These are phyloP conservation scores for Candida nanaspora DNA, from an alignment of 805 yeast species.

Conservation along the genomic window DNA sequence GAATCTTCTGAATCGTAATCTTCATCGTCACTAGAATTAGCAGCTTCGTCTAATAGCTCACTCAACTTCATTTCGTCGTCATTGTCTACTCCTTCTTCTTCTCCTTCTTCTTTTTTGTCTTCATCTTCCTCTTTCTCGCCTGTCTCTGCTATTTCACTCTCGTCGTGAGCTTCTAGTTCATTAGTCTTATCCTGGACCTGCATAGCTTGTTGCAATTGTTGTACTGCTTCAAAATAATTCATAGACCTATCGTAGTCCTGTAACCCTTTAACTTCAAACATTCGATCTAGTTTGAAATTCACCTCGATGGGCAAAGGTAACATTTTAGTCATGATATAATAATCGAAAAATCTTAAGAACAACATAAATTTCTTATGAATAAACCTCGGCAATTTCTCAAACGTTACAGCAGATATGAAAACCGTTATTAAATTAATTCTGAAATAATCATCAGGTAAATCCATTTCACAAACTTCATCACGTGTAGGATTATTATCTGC, in stretches of 20 bases:
- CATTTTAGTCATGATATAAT: conserved; percentile 55
- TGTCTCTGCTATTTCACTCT: too few relatives aligned
- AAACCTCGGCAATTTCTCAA: conserved; percentile 5
- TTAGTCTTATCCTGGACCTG: conserved; percentile 4
- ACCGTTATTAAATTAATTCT: conserved; percentile 51
- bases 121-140: conserved; percentile 11
- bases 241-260: conserved; percentile 29
- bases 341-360: conserved; percentile 60
- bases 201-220: conserved; percentile 28
- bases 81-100: conserved; percentile 23
- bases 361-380: conserved; percentile 22
- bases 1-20: conserved; percentile 10
- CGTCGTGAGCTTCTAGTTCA: too few relatives aligned
- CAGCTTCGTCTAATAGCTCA: conserved; percentile 11
- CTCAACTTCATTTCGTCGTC: too few relatives aligned
- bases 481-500: conserved; percentile 49
- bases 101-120: conserved; percentile 16
- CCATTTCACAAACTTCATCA: conserved; percentile 35
- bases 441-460: conserved; percentile 63
- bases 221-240: conserved; percentile 36
- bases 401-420: conserved; percentile 28
- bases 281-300: conserved; percentile 40
- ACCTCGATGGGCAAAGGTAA: conserved; percentile 59
- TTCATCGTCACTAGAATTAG: conserved; percentile 14
- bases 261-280: conserved; percentile 28